These are phyloP conservation scores for Phytophthora pinifolia DNA, from an alignment of 352 stramenopile genomes.

Conservation along the genomic window DNA sequence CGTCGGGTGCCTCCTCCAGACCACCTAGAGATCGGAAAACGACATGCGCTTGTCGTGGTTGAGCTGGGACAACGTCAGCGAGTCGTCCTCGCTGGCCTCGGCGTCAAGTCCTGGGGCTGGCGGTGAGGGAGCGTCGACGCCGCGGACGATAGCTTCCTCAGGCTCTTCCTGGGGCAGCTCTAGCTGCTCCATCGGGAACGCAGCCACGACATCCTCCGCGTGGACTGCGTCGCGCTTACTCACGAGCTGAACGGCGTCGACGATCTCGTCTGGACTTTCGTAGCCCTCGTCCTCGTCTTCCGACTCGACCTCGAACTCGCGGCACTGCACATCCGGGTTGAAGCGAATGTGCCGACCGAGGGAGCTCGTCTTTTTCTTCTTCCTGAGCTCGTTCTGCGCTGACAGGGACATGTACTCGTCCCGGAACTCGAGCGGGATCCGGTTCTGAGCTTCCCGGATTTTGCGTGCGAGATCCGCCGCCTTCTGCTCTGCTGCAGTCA, in stretches of 20 bases:
- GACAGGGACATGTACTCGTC: slow-evolving; percentile 39
- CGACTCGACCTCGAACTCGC: slow-evolving; percentile 65
- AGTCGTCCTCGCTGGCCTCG: slow-evolving; percentile 21
- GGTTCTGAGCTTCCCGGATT: slow-evolving; percentile 49
- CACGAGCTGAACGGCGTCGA: slow-evolving; percentile 45
- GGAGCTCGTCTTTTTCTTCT: slow-evolving; percentile 36
- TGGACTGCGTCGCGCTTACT: slow-evolving; percentile 37
- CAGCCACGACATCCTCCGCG: slow-evolving; percentile 34
- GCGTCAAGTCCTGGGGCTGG: slow-evolving; percentile 6
- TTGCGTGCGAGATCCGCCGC: slow-evolving; percentile 44
- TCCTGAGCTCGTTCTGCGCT: slow-evolving; percentile 33
- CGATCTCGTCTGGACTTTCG: slow-evolving; percentile 41
- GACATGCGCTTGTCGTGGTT: slow-evolving; percentile 38
- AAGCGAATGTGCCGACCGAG: slow-evolving; percentile 44
- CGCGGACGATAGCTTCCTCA: slow-evolving; percentile 3
- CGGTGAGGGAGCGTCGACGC: slow-evolving; percentile 16
- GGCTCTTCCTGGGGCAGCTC: slow-evolving; percentile 20
- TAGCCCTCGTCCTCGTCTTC: slow-evolving; percentile 48
- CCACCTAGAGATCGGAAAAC: slow-evolving; percentile 38
- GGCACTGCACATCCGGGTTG: slow-evolving; percentile 39
- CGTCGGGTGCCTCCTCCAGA: slow-evolving; percentile 13
- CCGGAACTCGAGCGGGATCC: slow-evolving; percentile 60
- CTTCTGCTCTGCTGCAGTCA: slow-evolving; percentile 42
- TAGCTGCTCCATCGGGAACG: slow-evolving; percentile 30
- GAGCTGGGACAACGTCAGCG: slow-evolving; percentile 38